Evolutionary conservation across 2,329 filamentous ascomycete species (phyloP).

Genomic region (Penicillium crustosum): DNA sequence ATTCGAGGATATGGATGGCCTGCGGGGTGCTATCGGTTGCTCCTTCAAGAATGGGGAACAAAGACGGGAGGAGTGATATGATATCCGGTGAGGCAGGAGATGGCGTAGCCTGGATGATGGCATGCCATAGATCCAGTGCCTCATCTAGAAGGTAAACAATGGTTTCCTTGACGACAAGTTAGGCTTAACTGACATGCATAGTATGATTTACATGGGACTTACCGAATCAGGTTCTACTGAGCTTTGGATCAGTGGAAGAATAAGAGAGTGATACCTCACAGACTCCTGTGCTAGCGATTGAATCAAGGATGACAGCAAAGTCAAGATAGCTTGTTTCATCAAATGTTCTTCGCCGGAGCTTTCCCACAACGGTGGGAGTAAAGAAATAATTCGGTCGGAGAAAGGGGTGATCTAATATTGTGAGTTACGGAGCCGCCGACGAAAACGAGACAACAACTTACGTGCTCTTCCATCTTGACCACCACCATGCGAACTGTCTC

Average conservation of each 20-base stretch:
- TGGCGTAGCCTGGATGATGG: constrained; percentile 67
- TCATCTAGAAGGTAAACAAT: constrained; percentile 87
- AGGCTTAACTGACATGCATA: background rate
- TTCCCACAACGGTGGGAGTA: constrained; percentile 81
- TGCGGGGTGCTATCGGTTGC: constrained; percentile 63
- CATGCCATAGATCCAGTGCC: constrained; percentile 82
- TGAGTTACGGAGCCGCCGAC: background rate
- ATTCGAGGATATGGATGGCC: constrained; percentile 65
- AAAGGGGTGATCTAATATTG: constrained; percentile 56
- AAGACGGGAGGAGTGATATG: constrained; percentile 61
- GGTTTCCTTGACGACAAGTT: constrained; percentile 47
- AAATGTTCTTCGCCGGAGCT: constrained; percentile 82
- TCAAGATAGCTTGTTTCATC: constrained; percentile 90
- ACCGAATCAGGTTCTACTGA: constrained; percentile 75
- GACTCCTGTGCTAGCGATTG: constrained; percentile 78
- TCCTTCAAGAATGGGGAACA: constrained; percentile 66
- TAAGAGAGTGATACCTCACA: constrained; percentile 72
- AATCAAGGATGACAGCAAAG: constrained; percentile 81
- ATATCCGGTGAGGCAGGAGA: constrained; percentile 61
- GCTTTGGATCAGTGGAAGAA: constrained; percentile 78
- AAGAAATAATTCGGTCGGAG: constrained; percentile 76
- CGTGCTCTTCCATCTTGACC: constrained; percentile 73
- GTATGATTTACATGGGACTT: constrained; percentile 19
- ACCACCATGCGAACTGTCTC: constrained; percentile 83
- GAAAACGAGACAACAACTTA: constrained; percentile 27